These are phyloP conservation scores for Puccinia novopanici DNA, from an alignment of 1,284 basidiomycete species.

Conservation along the genomic window DNA sequence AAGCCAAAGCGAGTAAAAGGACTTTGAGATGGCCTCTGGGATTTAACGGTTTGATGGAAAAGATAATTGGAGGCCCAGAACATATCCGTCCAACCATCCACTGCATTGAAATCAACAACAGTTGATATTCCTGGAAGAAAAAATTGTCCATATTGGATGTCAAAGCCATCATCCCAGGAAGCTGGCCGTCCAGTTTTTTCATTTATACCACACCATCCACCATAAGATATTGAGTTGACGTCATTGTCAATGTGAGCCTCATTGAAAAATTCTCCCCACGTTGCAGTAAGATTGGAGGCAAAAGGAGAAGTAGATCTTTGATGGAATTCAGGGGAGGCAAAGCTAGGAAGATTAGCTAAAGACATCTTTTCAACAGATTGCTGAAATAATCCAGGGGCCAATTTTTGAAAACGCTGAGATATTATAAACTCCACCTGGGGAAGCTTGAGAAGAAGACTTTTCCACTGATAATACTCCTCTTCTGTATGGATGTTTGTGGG, in stretches of 20 bases:
- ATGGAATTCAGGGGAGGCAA: neutral
- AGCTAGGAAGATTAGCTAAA: neutral
- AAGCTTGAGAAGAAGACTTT: neutral
- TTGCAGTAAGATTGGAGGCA: neutral
- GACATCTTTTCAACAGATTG: neutral
- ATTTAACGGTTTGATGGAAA: constrained; percentile 12
- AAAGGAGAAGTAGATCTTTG: neutral
- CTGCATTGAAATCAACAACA: constrained; percentile 5
- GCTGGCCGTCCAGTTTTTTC: neutral
- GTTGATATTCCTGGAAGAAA: constrained; percentile 14
- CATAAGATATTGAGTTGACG: neutral
- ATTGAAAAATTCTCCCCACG: neutral
- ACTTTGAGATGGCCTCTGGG: neutral
- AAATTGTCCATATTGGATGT: constrained; percentile 4
- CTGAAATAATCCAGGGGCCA: neutral
- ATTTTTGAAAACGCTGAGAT: neutral
- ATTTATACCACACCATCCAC: constrained; percentile 6
- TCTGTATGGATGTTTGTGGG: neutral
- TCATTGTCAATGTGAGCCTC: constrained; percentile 1
- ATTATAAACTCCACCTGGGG: neutral
- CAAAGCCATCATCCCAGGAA: neutral
- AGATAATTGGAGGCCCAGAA: neutral
- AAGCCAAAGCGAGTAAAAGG: neutral
- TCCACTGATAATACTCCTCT: neutral
- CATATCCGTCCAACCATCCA: neutral